These are phyloP conservation scores for Alternaria angustiovoidea DNA, from an alignment of 2,329 filamentous ascomycete genomes.

Conservation along the genomic window DNA sequence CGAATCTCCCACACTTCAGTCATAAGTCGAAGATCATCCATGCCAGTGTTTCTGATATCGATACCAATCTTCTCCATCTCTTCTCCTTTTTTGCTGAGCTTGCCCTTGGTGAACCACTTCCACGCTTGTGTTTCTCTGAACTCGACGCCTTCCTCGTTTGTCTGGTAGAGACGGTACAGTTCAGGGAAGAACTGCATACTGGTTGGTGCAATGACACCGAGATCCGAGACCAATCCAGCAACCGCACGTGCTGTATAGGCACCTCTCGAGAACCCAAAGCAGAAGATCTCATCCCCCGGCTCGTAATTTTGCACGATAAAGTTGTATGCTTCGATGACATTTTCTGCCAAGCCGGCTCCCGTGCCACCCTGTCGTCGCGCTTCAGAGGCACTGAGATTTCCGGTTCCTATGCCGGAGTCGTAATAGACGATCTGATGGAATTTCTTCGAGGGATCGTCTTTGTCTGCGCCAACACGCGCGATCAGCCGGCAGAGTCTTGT, in stretches of 20 bases:
- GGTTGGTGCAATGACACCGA: constrained; percentile 57
- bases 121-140: constrained; percentile 41
- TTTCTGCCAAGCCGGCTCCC: constrained; percentile 56
- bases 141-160: constrained; percentile 33
- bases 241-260: constrained; percentile 56
- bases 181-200: constrained; percentile 56
- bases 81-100: constrained; percentile 35
- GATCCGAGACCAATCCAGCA: constrained; percentile 54
- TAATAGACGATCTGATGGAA: constrained; percentile 51
- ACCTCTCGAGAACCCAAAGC: constrained; percentile 58
- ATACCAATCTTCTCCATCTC: constrained; percentile 24
- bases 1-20: constrained; percentile 48
- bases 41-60: constrained; percentile 8
- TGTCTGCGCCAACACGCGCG: constrained; percentile 37
- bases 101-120: constrained; percentile 48
- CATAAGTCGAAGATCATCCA: constrained; percentile 31
- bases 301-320: constrained; percentile 62
- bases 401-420: constrained; percentile 47
- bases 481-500: constrained; percentile 47
- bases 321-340: constrained; percentile 60
- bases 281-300: constrained; percentile 58
- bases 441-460: constrained; percentile 31
- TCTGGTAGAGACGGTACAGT: constrained; percentile 52
- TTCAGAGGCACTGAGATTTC: constrained; percentile 38
- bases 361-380: constrained; percentile 49